A percentile compares a stretch with the other conserved stretches of the same genome.
These are phyloP conservation scores for Apiospora aurea DNA, from an alignment of 2,329 filamentous ascomycete species.

Conservation along the genomic window DNA sequence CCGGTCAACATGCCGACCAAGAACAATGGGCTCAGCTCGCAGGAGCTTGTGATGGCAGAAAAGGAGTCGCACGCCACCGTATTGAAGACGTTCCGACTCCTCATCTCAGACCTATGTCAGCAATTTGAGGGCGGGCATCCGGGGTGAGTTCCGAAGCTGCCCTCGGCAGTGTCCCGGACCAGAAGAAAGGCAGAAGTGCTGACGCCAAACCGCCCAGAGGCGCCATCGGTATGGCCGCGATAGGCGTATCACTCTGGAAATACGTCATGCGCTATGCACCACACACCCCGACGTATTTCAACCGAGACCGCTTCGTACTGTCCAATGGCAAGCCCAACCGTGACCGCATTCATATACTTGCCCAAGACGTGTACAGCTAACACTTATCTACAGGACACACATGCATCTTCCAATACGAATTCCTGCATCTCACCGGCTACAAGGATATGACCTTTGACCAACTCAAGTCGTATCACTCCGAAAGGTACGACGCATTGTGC, in stretches of 20 bases:
- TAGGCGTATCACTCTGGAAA: conserved; percentile 57
- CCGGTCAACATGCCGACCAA: background rate
- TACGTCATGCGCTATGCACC: conserved; percentile 66
- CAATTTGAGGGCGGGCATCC: conserved; percentile 75
- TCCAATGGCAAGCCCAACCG: conserved; percentile 53
- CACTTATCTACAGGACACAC: conserved; percentile 46
- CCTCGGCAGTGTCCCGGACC: background rate
- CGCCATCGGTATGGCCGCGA: conserved; percentile 46
- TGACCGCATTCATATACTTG: too few relatives aligned
- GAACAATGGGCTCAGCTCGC: background rate
- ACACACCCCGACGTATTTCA: conserved; percentile 59
- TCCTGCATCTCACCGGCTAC: conserved; percentile 58
- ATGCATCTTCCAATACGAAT: conserved; percentile 57
- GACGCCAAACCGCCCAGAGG: conserved; percentile 23
- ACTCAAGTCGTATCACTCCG: conserved; percentile 58
- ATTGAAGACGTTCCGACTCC: conserved; percentile 64
- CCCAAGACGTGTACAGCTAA: background rate
- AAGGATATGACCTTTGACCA: conserved; percentile 59
- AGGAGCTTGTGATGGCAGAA: conserved; percentile 19
- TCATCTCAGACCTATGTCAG: conserved; percentile 73
- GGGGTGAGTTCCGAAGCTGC: conserved; percentile 37
- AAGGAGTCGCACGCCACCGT: conserved; percentile 51
- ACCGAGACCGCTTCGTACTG: conserved; percentile 65
- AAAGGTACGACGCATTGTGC: conserved; percentile 50
- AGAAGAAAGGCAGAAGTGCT: background rate